A percentile compares a stretch with the other conserved stretches of the same genome.
These are phyloP conservation scores for Candida sojae DNA, from an alignment of 1,139 yeast genomes.

Conservation along the genomic window DNA sequence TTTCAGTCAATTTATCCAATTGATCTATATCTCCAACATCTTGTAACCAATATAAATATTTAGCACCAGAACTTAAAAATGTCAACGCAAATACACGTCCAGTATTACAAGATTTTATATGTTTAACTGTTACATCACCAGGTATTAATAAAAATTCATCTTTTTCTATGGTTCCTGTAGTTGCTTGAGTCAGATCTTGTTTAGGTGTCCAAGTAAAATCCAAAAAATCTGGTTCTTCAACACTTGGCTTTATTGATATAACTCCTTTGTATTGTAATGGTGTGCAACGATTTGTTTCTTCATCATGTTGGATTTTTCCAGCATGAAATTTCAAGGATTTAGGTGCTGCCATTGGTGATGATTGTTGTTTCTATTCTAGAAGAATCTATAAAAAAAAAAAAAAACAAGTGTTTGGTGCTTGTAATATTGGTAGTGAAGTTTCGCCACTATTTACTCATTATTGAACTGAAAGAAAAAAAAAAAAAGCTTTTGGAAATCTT, in stretches of 20 bases:
- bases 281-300: slow-evolving; percentile 66
- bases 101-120: slow-evolving; percentile 68
- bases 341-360: slow-evolving; percentile 10
- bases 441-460: neutral
- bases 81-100: slow-evolving; percentile 87
- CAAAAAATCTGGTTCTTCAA: slow-evolving; percentile 53
- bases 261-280: slow-evolving; percentile 80
- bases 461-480: neutral
- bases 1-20: slow-evolving; percentile 62
- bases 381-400: too few relatives aligned
- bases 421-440: neutral
- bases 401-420: too few relatives aligned
- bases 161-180: slow-evolving; percentile 42
- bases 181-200: slow-evolving; percentile 25
- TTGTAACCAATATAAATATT: slow-evolving; percentile 89
- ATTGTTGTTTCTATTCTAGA: too few relatives aligned
- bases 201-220: slow-evolving; percentile 49
- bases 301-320: slow-evolving; percentile 78
- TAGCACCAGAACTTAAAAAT: slow-evolving; percentile 81
- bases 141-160: slow-evolving; percentile 84
- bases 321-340: slow-evolving; percentile 66
- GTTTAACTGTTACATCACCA: slow-evolving; percentile 88
- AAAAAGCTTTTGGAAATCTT: neutral
- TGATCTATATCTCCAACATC: slow-evolving; percentile 67
- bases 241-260: slow-evolving; percentile 61